These are phyloP conservation scores for Wickerhamomyces chambardii DNA, from an alignment of 805 yeast species.

Conservation along the genomic window DNA sequence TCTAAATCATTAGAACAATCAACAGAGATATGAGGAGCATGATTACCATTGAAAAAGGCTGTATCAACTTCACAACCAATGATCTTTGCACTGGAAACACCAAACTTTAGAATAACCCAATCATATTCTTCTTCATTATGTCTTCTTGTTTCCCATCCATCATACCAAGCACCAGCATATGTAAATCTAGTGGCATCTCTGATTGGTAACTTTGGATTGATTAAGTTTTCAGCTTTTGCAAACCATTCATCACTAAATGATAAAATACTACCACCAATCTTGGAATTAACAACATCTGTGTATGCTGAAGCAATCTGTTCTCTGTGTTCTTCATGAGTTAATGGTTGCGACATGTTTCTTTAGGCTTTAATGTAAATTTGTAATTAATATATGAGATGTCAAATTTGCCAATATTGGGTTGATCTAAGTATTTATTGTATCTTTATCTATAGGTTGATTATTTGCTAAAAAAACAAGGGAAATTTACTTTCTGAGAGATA, in stretches of 20 bases:
- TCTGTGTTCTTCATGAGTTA: slow-evolving; percentile 11
- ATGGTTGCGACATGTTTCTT: neutral
- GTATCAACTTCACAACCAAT: slow-evolving; percentile 89
- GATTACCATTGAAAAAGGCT: slow-evolving; percentile 90
- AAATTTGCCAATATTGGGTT: too few species aligned
- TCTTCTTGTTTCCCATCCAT: slow-evolving; percentile 98
- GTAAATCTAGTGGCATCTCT: slow-evolving; percentile 75
- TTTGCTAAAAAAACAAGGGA: too few species aligned
- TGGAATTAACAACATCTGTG: slow-evolving; percentile 72
- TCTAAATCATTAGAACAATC: slow-evolving; percentile 48
- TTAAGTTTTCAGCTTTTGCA: slow-evolving; percentile 83
- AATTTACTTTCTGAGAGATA: too few species aligned
- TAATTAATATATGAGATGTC: too few species aligned
- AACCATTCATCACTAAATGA: slow-evolving; percentile 87
- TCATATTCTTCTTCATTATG: slow-evolving; percentile 82
- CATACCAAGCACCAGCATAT: slow-evolving; percentile 94
- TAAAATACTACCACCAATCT: slow-evolving; percentile 71
- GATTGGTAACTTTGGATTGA: slow-evolving; percentile 73
- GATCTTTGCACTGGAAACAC: slow-evolving; percentile 73
- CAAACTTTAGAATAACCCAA: slow-evolving; percentile 78
- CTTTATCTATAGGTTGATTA: too few species aligned
- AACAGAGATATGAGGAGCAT: slow-evolving; percentile 84
- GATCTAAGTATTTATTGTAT: too few species aligned
- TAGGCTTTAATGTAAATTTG: too few species aligned
- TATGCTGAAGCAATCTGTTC: slow-evolving; percentile 14